Evolutionary conservation across 2,329 filamentous ascomycete genomes (phyloP).

Genomic region (Diaporthe citrichinensis): DNA sequence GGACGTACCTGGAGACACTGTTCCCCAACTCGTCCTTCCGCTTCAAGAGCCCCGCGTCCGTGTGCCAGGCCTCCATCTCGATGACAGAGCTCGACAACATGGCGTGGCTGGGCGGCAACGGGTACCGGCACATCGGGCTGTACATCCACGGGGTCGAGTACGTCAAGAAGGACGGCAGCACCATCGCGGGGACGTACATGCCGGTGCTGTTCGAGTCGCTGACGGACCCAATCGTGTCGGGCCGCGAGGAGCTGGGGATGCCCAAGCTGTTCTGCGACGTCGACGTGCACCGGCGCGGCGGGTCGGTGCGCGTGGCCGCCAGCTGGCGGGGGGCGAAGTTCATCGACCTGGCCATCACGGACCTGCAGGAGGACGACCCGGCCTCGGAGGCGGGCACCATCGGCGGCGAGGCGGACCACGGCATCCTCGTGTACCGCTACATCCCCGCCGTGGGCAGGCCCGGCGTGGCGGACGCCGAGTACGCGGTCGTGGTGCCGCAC

Average conservation of each 20-base stretch:
- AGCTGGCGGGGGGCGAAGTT: slow-evolving; percentile 56
- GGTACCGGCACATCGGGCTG: slow-evolving; percentile 63
- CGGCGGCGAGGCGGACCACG: slow-evolving; percentile 46
- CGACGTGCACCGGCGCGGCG: slow-evolving; percentile 51
- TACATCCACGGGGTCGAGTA: slow-evolving; percentile 68
- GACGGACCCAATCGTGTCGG: slow-evolving; percentile 66
- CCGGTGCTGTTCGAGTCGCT: slow-evolving; percentile 68
- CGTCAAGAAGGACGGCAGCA: slow-evolving; percentile 57
- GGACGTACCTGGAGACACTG: slow-evolving; percentile 63
- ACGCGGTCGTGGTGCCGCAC: slow-evolving; percentile 58
- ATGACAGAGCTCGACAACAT: slow-evolving; percentile 53
- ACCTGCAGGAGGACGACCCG: slow-evolving; percentile 43
- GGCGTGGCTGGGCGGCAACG: slow-evolving; percentile 51
- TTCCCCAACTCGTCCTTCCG: slow-evolving; percentile 58
- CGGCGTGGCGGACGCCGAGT: slow-evolving; percentile 65
- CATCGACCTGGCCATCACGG: slow-evolving; percentile 43
- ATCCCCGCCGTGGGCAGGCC: slow-evolving; percentile 38
- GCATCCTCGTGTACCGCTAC: slow-evolving; percentile 41
- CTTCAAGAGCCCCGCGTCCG: slow-evolving; percentile 59
- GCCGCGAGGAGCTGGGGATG: slow-evolving; percentile 69
- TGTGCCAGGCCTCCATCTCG: slow-evolving; percentile 59
- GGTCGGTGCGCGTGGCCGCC: slow-evolving; percentile 55
- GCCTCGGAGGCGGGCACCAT: slow-evolving; percentile 46
- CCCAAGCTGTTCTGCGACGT: slow-evolving; percentile 64
- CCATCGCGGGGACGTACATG: slow-evolving; percentile 62